Percentiles rank a stretch among this genome's conserved stretches.
Conservation (phyloP, 495 filamentous ascomycete genomes). For the Opeltia flavorubescens region DNA sequence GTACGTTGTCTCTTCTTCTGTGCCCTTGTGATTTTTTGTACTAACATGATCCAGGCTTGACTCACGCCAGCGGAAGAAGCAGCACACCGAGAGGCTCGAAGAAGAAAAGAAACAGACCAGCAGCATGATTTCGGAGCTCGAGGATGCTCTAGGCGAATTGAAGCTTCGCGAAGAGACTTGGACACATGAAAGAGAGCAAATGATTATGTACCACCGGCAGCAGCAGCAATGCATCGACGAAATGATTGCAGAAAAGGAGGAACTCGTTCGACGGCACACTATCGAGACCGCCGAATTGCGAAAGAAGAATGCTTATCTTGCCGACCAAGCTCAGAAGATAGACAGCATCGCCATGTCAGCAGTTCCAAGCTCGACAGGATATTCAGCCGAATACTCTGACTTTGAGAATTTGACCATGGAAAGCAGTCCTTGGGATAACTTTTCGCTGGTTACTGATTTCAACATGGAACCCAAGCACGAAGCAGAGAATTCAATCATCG, state of each 20-base stretch:
- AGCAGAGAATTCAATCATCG: constrained; percentile 28
- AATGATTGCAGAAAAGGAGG: constrained; percentile 77
- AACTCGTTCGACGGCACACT: constrained; percentile 77
- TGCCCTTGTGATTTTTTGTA: constrained; percentile 9
- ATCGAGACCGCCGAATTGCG: constrained; percentile 88
- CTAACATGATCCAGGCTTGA: constrained; percentile 56
- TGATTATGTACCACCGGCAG: constrained; percentile 51
- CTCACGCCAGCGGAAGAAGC: constrained; percentile 96
- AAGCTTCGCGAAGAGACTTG: constrained; percentile 43
- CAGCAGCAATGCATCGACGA: constrained; percentile 60
- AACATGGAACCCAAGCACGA: constrained; percentile 33
- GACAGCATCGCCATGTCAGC: constrained; percentile 50
- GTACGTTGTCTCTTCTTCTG: constrained; percentile 38
- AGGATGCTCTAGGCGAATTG: constrained; percentile 56
- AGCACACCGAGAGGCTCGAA: constrained; percentile 92
- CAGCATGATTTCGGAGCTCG: constrained; percentile 55
- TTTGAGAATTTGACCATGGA: constrained; percentile 79
- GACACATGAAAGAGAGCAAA: constrained; percentile 52
- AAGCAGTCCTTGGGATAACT: constrained; percentile 58
- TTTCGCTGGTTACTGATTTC: constrained; percentile 52
- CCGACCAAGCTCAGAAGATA: constrained; percentile 68
- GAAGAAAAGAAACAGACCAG: constrained; percentile 90
- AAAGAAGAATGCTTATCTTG: constrained; percentile 85
- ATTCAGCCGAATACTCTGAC: constrained; percentile 56
- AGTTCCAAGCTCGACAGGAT: constrained; percentile 42